phyloP scores from a whole-genome alignment of 768 basidiomycete species.

The Sporobolomyces phaffii region DNA sequence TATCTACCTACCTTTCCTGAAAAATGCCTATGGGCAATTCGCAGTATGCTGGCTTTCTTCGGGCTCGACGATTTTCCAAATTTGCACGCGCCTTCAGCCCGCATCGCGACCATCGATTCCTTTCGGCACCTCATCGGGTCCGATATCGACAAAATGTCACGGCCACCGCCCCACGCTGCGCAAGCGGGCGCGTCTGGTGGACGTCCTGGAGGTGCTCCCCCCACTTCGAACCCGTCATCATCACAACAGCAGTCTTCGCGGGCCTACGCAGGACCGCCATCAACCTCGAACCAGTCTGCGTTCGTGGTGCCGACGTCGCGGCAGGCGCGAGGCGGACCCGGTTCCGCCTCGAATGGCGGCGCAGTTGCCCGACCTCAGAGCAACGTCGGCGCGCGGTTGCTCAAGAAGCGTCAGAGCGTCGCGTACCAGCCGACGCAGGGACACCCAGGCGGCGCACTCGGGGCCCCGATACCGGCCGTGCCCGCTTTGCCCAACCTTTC shows the following conservation, averaged over 20 bases:
- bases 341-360: neutral
- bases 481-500: slow-evolving; percentile 21
- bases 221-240: neutral
- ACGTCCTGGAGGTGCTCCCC: neutral
- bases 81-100: too few relatives aligned
- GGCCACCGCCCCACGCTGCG: too few relatives aligned
- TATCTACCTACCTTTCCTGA: neutral
- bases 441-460: neutral
- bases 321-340: neutral
- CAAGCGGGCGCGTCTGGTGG: neutral
- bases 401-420: slow-evolving; percentile 40
- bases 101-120: too few relatives aligned
- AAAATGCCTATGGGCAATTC: slow-evolving; percentile 11
- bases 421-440: slow-evolving; percentile 16
- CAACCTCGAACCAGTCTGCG: neutral
- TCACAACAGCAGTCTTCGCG: neutral
- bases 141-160: too few relatives aligned
- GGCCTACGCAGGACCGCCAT: neutral
- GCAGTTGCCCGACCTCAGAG: slow-evolving; percentile 16
- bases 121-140: too few relatives aligned
- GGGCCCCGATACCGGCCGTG: neutral
- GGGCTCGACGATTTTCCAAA: too few relatives aligned
- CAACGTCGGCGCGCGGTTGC: slow-evolving; percentile 36
- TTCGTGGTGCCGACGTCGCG: neutral
- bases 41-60: neutral